Percentiles rank a stretch among this genome's conserved stretches.
phyloP scores from a whole-genome alignment of 2,329 filamentous ascomycete genomes.

The Sclerotinia borealis region DNA sequence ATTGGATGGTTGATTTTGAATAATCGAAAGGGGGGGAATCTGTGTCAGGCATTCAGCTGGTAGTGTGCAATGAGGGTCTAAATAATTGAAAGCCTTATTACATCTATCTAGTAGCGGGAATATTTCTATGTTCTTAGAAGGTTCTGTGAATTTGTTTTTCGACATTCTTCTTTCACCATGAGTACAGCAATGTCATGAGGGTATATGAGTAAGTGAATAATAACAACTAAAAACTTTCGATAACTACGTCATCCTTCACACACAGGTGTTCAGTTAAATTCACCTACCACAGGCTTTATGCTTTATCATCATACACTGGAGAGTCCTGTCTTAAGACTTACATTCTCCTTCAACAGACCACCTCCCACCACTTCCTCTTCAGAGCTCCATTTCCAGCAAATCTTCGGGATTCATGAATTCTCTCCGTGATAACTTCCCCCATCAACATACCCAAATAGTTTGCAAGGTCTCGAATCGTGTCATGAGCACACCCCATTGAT shows the following conservation, averaged over 20 bases:
- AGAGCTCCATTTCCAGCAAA: neutral
- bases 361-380: neutral
- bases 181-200: no score
- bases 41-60: no score
- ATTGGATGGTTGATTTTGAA: conserved; percentile 41
- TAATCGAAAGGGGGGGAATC: neutral
- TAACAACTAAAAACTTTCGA: neutral
- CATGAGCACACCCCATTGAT: no score
- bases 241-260: rapidly evolving
- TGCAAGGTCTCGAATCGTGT: neutral
- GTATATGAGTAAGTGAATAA: neutral
- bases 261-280: neutral
- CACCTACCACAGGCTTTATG: neutral
- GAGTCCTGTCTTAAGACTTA: neutral
- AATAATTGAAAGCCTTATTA: no score
- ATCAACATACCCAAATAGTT: neutral
- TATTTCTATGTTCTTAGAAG: neutral
- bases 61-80: neutral
- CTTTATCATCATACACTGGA: neutral
- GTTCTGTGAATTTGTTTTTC: neutral
- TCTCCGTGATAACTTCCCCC: no score
- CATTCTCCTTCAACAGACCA: neutral
- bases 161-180: neutral
- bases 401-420: neutral
- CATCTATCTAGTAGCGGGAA: neutral